phyloP scores from a whole-genome alignment of 805 yeast genomes.

The Wickerhamomyces queroliae region DNA sequence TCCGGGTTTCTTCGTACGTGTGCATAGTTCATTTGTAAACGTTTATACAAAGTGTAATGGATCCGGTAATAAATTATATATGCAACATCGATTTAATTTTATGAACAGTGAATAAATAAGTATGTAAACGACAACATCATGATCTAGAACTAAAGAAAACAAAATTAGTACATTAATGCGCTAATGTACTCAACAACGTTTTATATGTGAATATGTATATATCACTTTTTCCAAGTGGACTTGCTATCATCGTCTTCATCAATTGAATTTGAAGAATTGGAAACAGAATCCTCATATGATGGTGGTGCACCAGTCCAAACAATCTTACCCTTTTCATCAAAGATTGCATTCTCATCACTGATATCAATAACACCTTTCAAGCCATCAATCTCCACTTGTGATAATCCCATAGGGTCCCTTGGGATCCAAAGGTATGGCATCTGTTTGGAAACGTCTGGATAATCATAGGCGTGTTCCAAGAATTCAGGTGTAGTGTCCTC shows the following conservation, averaged over 20 bases:
- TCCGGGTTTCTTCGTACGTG: too few species aligned
- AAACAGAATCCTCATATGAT: conserved; percentile 14
- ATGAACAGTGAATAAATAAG: too few species aligned
- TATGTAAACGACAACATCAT: too few species aligned
- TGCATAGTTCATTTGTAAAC: too few species aligned
- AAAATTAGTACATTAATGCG: too few species aligned
- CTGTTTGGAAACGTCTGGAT: conserved; percentile 64
- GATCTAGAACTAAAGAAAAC: too few species aligned
- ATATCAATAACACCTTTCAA: conserved; percentile 53
- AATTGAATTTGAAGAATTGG: not conserved
- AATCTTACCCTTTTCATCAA: conserved; percentile 44
- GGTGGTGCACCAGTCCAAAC: conserved; percentile 51
- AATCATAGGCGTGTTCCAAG: conserved; percentile 60
- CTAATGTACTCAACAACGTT: too few species aligned
- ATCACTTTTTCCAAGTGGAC: too few species aligned
- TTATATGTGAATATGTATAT: too few species aligned
- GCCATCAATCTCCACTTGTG: conserved; percentile 50
- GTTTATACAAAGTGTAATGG: too few species aligned
- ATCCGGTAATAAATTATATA: too few species aligned
- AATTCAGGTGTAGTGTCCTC: conserved; percentile 29
- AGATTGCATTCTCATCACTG: conserved; percentile 61
- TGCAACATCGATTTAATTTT: too few species aligned
- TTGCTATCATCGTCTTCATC: not conserved
- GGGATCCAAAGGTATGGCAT: conserved; percentile 91
- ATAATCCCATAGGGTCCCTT: conserved; percentile 78